A percentile compares a stretch with the other conserved stretches of the same genome.
Conservation (phyloP, 1,284 basidiomycete genomes). For the Cystobasidium pallidum region DNA sequence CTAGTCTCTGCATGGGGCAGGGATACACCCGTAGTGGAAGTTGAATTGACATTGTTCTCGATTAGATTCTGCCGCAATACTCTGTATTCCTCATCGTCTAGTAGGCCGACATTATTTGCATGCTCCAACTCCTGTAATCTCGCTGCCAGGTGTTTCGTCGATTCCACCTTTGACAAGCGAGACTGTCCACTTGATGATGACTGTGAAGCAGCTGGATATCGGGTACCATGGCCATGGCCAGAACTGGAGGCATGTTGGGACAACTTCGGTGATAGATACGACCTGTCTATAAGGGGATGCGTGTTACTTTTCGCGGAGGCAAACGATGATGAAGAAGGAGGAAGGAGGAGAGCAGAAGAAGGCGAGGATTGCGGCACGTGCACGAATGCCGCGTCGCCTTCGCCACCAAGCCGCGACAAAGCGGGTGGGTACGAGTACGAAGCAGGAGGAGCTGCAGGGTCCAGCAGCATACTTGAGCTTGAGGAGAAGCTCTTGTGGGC, state of each 20-base stretch:
- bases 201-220: background rate
- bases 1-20: background rate
- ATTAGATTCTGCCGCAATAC: conserved; percentile 48
- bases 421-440: background rate
- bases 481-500: background rate
- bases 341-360: conserved; percentile 1
- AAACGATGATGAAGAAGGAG: background rate
- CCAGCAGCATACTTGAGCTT: background rate
- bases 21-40: background rate
- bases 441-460: background rate
- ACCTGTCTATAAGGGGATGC: too few relatives aligned
- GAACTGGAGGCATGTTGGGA: background rate
- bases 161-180: background rate
- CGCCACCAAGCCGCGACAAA: conserved; percentile 11
- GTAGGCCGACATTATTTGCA: conserved; percentile 50
- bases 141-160: conserved; percentile 44
- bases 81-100: conserved; percentile 53
- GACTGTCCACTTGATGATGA: background rate
- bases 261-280: background rate
- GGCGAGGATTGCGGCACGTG: conserved; percentile 26
- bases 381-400: conserved; percentile 3
- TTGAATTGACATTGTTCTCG: conserved; percentile 25
- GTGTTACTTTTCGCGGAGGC: too few relatives aligned
- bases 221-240: background rate
- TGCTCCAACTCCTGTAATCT: conserved; percentile 50